These are phyloP conservation scores for Wickerhamiella occidentalis DNA, from an alignment of 805 yeast species.

Conservation along the genomic window DNA sequence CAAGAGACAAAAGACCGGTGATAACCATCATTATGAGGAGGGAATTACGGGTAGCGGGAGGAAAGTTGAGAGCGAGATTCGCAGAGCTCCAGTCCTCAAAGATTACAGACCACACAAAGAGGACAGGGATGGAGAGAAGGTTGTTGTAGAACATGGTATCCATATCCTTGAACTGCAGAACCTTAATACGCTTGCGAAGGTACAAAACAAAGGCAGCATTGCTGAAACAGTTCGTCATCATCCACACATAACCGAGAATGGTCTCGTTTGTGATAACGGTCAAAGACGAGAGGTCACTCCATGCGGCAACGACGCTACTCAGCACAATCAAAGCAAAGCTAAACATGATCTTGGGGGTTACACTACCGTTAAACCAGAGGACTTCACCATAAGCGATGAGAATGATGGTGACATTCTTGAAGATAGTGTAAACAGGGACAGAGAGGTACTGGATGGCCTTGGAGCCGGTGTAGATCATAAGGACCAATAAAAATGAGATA, in stretches of 20 bases:
- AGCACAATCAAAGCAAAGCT: slow-evolving; percentile 87
- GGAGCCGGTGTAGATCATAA: slow-evolving; percentile 92
- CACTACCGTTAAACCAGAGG: slow-evolving; percentile 88
- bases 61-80: slow-evolving; percentile 70
- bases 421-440: slow-evolving; percentile 94
- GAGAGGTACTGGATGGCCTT: slow-evolving; percentile 85
- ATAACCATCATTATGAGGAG: slow-evolving; percentile 73
- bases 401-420: slow-evolving; percentile 93
- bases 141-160: slow-evolving; percentile 98
- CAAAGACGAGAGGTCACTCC: slow-evolving; percentile 54
- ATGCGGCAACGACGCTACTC: slow-evolving; percentile 90
- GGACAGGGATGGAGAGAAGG: slow-evolving; percentile 81
- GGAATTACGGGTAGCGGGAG: slow-evolving; percentile 52
- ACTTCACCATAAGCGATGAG: slow-evolving; percentile 98
- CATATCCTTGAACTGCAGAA: slow-evolving; percentile 80
- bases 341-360: slow-evolving; percentile 77
- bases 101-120: slow-evolving; percentile 58
- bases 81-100: slow-evolving; percentile 89
- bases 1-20: slow-evolving; percentile 90
- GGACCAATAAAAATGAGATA: slow-evolving; percentile 74
- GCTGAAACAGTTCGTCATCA: slow-evolving; percentile 87
- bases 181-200: slow-evolving; percentile 96
- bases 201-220: slow-evolving; percentile 86
- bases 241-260: slow-evolving; percentile 79
- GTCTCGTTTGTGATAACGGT: slow-evolving; percentile 27